phyloP scores from a whole-genome alignment of 306 rosid species.

The peach (Prunus persica) region DNA sequence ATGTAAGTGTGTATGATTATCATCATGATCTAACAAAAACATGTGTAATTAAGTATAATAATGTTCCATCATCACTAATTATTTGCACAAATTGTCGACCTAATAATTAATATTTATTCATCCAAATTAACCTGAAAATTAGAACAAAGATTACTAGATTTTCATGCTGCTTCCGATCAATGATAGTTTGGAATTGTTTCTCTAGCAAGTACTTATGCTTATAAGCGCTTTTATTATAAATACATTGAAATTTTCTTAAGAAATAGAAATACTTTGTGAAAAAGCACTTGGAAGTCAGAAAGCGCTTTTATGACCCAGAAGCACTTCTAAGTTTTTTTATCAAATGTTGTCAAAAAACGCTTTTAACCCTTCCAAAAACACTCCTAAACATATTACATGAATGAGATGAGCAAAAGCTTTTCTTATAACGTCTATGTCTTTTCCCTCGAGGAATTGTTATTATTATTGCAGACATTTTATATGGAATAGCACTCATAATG shows the following conservation, averaged over 20 bases:
- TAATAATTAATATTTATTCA: not conserved
- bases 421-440: not conserved
- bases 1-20: not conserved
- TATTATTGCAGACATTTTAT: not conserved
- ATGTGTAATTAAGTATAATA: not conserved
- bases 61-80: not conserved
- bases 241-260: too few relatives aligned
- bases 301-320: too few relatives aligned
- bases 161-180: conserved; percentile 20
- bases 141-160: conserved; percentile 19
- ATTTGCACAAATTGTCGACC: not conserved
- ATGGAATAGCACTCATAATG: not conserved
- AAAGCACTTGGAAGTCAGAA: too few relatives aligned
- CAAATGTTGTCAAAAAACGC: rapidly evolving
- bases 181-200: not conserved
- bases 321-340: too few relatives aligned
- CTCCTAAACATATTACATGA: not conserved
- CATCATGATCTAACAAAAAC: not conserved
- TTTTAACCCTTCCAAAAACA: not conserved
- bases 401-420: not conserved
- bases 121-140: not conserved
- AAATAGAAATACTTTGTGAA: too few relatives aligned
- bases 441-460: not conserved
- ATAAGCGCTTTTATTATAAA: too few relatives aligned
- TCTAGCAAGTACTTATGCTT: too few relatives aligned